phyloP scores from a whole-genome alignment of 768 basidiomycete species.

The Boletus patriciae region DNA sequence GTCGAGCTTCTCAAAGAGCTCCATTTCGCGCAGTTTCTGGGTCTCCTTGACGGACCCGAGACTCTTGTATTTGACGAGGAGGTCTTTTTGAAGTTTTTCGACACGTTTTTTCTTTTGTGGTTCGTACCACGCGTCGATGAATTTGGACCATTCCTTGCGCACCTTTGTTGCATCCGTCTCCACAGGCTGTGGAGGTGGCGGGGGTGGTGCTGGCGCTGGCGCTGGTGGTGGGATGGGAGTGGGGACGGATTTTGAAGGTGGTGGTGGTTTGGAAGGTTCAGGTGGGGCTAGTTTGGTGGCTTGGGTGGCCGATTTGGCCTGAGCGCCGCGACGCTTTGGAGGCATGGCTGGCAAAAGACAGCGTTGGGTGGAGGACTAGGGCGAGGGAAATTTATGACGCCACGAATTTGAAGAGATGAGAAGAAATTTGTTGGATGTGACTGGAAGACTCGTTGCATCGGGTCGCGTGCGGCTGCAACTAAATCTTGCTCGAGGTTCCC shows the following conservation, averaged over 20 bases:
- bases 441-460: slow-evolving; percentile 24
- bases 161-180: slow-evolving; percentile 27
- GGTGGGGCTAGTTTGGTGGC: slow-evolving; percentile 16
- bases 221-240: not conserved
- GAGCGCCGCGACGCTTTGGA: slow-evolving; percentile 29
- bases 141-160: slow-evolving; percentile 32
- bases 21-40: slow-evolving; percentile 31
- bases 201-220: slow-evolving; percentile 9
- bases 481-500: slow-evolving; percentile 7
- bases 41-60: slow-evolving; percentile 25
- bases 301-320: slow-evolving; percentile 18
- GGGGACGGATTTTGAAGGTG: slow-evolving; percentile 15
- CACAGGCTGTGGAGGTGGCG: slow-evolving; percentile 16
- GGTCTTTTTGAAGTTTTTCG: slow-evolving; percentile 33
- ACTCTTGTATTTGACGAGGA: slow-evolving; percentile 33
- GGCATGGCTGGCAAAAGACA: slow-evolving; percentile 19
- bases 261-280: slow-evolving; percentile 9
- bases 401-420: slow-evolving; percentile 19
- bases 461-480: slow-evolving; percentile 21
- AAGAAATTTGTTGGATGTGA: not conserved
- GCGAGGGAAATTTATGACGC: slow-evolving; percentile 15
- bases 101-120: slow-evolving; percentile 30
- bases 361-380: not conserved
- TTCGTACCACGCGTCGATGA: slow-evolving; percentile 31
- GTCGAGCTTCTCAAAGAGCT: slow-evolving; percentile 28